phyloP scores from a whole-genome alignment of 2,329 filamentous ascomycete genomes.

The Calonectria montana region DNA sequence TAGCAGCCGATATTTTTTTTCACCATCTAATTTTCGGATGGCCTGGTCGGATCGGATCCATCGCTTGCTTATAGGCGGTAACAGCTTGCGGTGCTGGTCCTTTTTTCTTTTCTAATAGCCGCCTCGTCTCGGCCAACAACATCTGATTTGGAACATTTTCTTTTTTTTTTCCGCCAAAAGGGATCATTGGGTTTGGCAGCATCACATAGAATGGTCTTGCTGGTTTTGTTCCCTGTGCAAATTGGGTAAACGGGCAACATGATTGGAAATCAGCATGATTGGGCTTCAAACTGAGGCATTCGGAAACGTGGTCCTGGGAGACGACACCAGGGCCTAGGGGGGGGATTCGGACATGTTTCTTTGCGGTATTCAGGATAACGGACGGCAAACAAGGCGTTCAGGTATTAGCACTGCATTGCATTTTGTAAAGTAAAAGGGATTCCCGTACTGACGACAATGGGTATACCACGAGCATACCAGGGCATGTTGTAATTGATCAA shows the following conservation, averaged over 20 bases:
- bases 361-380: not conserved
- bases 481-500: not conserved
- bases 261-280: not conserved
- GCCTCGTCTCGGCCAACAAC: not conserved
- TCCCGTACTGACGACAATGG: not conserved
- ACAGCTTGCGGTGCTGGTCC: not conserved
- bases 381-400: not conserved
- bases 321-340: not conserved
- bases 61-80: not conserved
- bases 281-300: not conserved
- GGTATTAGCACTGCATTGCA: not conserved
- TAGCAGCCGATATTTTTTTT: not conserved
- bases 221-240: not conserved
- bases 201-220: not conserved
- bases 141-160: not conserved
- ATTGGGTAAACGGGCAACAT: not conserved
- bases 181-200: not conserved
- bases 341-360: not conserved
- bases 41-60: not conserved
- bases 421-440: not conserved
- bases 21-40: not conserved
- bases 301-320: not conserved
- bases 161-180: not conserved
- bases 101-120: not conserved
- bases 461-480: not conserved